Base-by-base conservation (phyloP, 805 yeast genomes). In the Spathaspora hagerdaliae region DNA sequence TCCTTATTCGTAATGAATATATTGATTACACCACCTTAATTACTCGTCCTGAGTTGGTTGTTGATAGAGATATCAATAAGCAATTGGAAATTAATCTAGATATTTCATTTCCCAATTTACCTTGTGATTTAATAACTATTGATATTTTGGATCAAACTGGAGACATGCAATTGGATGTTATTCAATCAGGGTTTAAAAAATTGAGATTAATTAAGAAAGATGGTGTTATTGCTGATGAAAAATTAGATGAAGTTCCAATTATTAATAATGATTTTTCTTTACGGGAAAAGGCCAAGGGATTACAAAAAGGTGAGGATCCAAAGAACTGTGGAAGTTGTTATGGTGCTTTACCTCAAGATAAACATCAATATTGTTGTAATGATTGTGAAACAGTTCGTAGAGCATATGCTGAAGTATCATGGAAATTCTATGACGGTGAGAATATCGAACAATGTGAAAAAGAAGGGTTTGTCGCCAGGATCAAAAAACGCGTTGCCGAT, bases 91-190 rank as follows among this genome's bases (percentile, higher is more conserved):
- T 94, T 53, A 82, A 84, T 58, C 56, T 92, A 49, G 96, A 94
- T 63, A 74, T 94, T 38, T 75, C 87, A 1, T 94, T 94, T 60
- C 96, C 92, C 5, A 67, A 82, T 48, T 52, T 92, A 43, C 97
- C 99, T 3, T 94, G 99, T 64, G 95, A 85, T 46, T 55, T 85
- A 50, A 60, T 92, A 46, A 79, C 87, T 31, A 65, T 94, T 64
- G 99, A 94, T 63, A 79, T 91, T 33, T 80, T 94, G 82, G 98
- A 94, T 65, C 81, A 83, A 41, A 75, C 88, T 36, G 98, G 98
- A 5, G 96, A 91, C 55, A 57, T 82, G 43, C 94, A 88, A 64
- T 67, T 82, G 52, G 92, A 88, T 61, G 65, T 92, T 38, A 64
- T 83, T 43, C 75, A 77, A 40, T 77, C 82, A 48, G 94, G 91